A percentile compares a stretch with the other conserved stretches of the same genome.
These are phyloP conservation scores for Magnaporthiopsis poae DNA, from an alignment of 2,329 filamentous ascomycete genomes.

Conservation along the genomic window DNA sequence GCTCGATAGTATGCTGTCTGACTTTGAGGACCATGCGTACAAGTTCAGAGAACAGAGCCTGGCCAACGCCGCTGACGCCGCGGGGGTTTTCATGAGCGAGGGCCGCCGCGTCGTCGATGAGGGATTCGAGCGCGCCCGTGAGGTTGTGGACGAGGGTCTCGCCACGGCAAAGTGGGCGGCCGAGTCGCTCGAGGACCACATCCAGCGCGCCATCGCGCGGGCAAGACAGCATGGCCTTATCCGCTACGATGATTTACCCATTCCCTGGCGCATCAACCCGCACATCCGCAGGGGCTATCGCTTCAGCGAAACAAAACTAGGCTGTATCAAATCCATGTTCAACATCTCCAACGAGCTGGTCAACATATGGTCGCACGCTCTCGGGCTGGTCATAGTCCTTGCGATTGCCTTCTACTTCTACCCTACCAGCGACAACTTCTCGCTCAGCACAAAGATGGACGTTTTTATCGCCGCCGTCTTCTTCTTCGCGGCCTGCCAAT, in stretches of 20 bases:
- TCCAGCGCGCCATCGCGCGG: slow-evolving; percentile 65
- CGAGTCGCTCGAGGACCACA: slow-evolving; percentile 71
- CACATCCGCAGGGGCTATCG: slow-evolving; percentile 88
- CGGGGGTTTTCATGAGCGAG: slow-evolving; percentile 63
- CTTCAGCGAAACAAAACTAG: slow-evolving; percentile 82
- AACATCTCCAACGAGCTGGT: slow-evolving; percentile 82
- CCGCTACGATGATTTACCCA: slow-evolving; percentile 77
- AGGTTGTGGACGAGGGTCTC: slow-evolving; percentile 70
- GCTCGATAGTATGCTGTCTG: slow-evolving; percentile 73
- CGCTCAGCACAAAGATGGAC: slow-evolving; percentile 74
- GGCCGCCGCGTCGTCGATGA: slow-evolving; percentile 74
- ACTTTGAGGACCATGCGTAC: slow-evolving; percentile 74
- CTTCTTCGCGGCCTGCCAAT: slow-evolving; percentile 92
- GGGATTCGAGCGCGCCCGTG: slow-evolving; percentile 61
- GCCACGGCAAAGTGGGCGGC: slow-evolving; percentile 75
- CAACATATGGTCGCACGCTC: slow-evolving; percentile 94
- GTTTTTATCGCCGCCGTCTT: slow-evolving; percentile 86
- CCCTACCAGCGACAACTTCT: slow-evolving; percentile 77
- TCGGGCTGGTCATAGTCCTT: slow-evolving; percentile 81
- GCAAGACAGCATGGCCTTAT: slow-evolving; percentile 76
- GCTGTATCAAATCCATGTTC: slow-evolving; percentile 77
- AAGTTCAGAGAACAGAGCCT: slow-evolving; percentile 71
- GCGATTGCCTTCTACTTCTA: slow-evolving; percentile 93
- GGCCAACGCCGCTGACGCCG: slow-evolving; percentile 54
- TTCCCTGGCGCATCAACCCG: slow-evolving; percentile 89